These are phyloP conservation scores for Candolleomyces aberdarensis DNA, from an alignment of 768 basidiomycete species.

Conservation along the genomic window DNA sequence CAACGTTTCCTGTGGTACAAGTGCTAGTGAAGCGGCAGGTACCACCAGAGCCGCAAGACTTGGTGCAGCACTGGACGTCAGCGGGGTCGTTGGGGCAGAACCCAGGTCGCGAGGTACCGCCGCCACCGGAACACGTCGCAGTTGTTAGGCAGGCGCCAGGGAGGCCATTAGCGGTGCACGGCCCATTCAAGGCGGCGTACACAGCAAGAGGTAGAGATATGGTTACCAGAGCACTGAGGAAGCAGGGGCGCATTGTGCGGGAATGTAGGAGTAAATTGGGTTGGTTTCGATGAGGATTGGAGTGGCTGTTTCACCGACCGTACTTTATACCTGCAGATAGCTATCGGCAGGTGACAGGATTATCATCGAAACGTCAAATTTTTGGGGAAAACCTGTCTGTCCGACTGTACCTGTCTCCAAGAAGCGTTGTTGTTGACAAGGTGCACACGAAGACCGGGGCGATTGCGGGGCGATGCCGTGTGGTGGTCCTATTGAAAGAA, in stretches of 20 bases:
- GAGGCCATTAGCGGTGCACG: slow-evolving; percentile 21
- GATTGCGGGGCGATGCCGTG: not conserved
- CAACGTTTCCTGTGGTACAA: slow-evolving; percentile 19
- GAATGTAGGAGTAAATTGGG: not conserved
- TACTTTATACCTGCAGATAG: not conserved
- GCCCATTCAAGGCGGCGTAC: slow-evolving; percentile 18
- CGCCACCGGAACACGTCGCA: slow-evolving; percentile 18
- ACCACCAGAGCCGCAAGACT: slow-evolving; percentile 23
- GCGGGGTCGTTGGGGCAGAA: slow-evolving; percentile 27
- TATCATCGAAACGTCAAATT: no score
- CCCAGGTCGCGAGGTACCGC: slow-evolving; percentile 19
- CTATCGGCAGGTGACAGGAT: not conserved
- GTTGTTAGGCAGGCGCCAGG: slow-evolving; percentile 26
- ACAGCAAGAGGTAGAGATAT: not conserved
- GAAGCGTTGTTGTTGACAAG: not conserved
- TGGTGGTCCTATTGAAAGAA: not conserved
- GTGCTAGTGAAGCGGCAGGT: slow-evolving; percentile 22
- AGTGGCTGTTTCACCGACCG: not conserved
- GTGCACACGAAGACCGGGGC: not conserved
- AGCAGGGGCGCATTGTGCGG: not conserved
- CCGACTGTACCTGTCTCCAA: no score
- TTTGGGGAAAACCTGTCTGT: no score
- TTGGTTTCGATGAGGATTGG: not conserved
- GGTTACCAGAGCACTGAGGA: not conserved
- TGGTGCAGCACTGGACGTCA: slow-evolving; percentile 26